These are phyloP conservation scores for Metschnikowia dekortorum DNA, from an alignment of 805 yeast genomes.

Conservation along the genomic window DNA sequence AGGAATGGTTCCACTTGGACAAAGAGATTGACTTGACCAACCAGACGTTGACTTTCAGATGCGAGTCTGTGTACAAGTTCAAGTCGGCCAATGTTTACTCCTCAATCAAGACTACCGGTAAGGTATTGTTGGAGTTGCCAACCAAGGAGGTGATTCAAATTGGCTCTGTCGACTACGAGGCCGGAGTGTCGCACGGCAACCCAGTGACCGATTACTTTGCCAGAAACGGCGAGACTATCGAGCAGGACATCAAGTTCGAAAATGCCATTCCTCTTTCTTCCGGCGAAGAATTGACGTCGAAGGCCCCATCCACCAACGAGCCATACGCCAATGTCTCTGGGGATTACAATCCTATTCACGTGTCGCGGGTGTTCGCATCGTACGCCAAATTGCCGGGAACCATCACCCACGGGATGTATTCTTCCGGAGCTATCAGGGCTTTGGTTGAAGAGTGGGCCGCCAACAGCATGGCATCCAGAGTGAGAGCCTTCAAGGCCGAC, in stretches of 20 bases:
- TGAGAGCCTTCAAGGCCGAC: constrained; percentile 84
- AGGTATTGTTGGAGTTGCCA: constrained; percentile 81
- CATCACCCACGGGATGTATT: constrained; percentile 98
- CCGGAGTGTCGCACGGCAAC: constrained; percentile 92
- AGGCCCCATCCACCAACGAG: constrained; percentile 94
- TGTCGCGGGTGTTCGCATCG: constrained; percentile 87
- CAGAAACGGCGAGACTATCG: constrained; percentile 90
- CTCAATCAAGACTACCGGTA: constrained; percentile 79
- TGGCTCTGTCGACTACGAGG: constrained; percentile 81
- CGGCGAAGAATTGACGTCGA: constrained; percentile 56
- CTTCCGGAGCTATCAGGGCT: constrained; percentile 92
- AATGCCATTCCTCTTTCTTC: constrained; percentile 81
- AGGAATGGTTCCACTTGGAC: constrained; percentile 95
- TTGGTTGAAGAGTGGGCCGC: constrained; percentile 99
- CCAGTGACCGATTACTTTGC: constrained; percentile 92
- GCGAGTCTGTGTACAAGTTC: constrained; percentile 77
- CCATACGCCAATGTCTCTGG: constrained; percentile 97
- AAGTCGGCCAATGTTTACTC: constrained; percentile 72
- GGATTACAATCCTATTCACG: constrained; percentile 98
- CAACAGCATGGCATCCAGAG: constrained; percentile 91
- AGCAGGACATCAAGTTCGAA: constrained; percentile 89
- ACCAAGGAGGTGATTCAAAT: constrained; percentile 83
- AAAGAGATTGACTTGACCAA: constrained; percentile 65
- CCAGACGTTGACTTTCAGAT: constrained; percentile 83
- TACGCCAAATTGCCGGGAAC: constrained; percentile 96